Conservation (phyloP, 2,329 filamentous ascomycete genomes). For the Taxawa tesnikishii region DNA sequence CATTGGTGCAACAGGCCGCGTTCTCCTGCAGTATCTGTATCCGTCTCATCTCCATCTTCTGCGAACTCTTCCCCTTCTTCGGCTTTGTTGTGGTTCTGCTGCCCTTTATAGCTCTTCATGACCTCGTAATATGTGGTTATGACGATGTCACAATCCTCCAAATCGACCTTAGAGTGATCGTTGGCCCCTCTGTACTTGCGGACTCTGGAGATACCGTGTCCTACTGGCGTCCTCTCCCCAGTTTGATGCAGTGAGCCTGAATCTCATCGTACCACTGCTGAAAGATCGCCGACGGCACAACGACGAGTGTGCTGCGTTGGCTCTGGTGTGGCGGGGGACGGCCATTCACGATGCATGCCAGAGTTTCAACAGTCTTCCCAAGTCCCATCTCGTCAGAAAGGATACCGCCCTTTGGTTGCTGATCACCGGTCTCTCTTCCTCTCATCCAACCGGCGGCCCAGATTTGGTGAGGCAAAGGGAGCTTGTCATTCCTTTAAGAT, state of each 20-base stretch:
- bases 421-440: constrained; percentile 28
- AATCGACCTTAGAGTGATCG: too few species aligned
- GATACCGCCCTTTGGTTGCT: constrained; percentile 27
- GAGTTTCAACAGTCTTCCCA: constrained; percentile 27
- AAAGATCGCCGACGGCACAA: constrained; percentile 26
- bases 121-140: constrained; percentile 33
- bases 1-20: constrained; percentile 26
- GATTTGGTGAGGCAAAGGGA: constrained; percentile 42
- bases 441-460: constrained; percentile 43
- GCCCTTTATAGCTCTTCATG: constrained; percentile 25
- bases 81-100: too few species aligned
- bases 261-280: constrained; percentile 26
- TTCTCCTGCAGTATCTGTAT: constrained; percentile 6
- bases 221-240: too few species aligned
- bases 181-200: too few species aligned
- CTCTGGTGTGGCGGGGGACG: too few species aligned
- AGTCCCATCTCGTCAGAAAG: constrained; percentile 31
- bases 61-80: background rate
- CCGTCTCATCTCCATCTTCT: background rate
- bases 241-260: constrained; percentile 9
- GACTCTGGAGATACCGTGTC: too few species aligned
- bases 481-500: too few species aligned
- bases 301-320: constrained; percentile 30
- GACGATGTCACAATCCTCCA: constrained; percentile 15
- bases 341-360: constrained; percentile 33